Base-by-base conservation (phyloP, 495 filamentous ascomycete species). In the Paragyromitra xinjiangensis region DNA sequence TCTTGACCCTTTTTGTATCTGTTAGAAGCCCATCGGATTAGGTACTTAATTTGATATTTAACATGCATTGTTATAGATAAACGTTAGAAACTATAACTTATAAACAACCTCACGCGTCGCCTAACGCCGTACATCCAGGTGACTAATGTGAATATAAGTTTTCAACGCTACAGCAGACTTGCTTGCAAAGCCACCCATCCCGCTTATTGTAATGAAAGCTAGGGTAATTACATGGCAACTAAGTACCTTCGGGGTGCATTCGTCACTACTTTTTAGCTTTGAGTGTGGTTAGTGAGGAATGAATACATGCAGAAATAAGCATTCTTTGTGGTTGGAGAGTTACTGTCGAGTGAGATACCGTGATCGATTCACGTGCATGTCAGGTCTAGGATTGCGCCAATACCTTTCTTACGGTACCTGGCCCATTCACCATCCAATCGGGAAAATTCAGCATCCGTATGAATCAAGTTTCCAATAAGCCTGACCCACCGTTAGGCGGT, bases 341-440 rank as follows among this genome's bases (percentile, higher is more conserved):
- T 51, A 4, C 0, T 40, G 19, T 40, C 68, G 68, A 71, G 68
- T 71, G 68, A 71, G 26, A 42, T 39, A 24, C 0, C 16, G 12
- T 71, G 68, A 51, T 7, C 9, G 7, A 40, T 62, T 11, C 6
- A 44, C 16, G n/a, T 12, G 19, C 19, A 22, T 7, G 0, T 12
- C 26, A 34, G 19, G 53, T 26, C 22, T 1, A 3, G 53, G 53
- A 11, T 26, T 44, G 9, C 2, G 26, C 45, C 14, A 7, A 44
- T 19, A 1, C 11, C 14, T 45, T 39, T 16, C 8, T 26, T n/a
- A n/a, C 48, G 29, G 26, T 37, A 37, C 26, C 64, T 34, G 16
- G 22, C n/a, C 45, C 5, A 16, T 5, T 50, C n/a, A 12, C 24
- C 11, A 34, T 37, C 68, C 55, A 50, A 70, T 70, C 55, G 53